These are phyloP conservation scores for Hyaloperonospora brassicae DNA, from an alignment of 352 stramenopile species.

Conservation along the genomic window DNA sequence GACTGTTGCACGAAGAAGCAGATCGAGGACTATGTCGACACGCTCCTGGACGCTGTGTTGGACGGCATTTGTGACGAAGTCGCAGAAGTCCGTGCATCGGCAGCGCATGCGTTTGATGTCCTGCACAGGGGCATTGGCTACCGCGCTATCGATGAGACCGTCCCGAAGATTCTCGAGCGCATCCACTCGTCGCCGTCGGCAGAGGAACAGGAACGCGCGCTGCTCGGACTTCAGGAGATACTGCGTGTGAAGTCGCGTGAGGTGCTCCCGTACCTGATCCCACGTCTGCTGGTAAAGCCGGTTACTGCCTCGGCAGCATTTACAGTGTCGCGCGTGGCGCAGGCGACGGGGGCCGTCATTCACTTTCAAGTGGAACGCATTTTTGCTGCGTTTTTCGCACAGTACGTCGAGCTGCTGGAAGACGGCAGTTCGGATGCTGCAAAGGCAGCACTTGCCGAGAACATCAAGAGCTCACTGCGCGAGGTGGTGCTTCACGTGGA, in stretches of 20 bases:
- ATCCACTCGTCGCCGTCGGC: conserved; percentile 65
- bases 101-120: conserved; percentile 94
- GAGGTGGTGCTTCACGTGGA: conserved; percentile 81
- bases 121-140: conserved; percentile 94
- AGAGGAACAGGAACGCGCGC: conserved; percentile 75
- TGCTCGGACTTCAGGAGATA: conserved; percentile 97
- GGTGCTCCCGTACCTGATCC: conserved; percentile 96
- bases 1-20: conserved; percentile 93
- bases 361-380: conserved; percentile 95
- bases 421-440: conserved; percentile 12
- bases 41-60: conserved; percentile 95
- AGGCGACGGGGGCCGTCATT: conserved; percentile 90
- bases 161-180: conserved; percentile 92
- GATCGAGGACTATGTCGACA: conserved; percentile 95
- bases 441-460: conserved; percentile 39
- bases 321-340: conserved; percentile 89
- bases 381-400: conserved; percentile 74
- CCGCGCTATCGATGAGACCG: conserved; percentile 94
- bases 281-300: conserved; percentile 89
- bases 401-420: conserved; percentile 51
- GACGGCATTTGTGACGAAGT: conserved; percentile 95
- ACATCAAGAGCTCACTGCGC: conserved; percentile 69
- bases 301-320: conserved; percentile 86
- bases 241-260: conserved; percentile 93
- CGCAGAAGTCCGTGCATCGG: conserved; percentile 83